Conservation (phyloP, 352 stramenopile genomes). For the Pythium aristosporum region DNA sequence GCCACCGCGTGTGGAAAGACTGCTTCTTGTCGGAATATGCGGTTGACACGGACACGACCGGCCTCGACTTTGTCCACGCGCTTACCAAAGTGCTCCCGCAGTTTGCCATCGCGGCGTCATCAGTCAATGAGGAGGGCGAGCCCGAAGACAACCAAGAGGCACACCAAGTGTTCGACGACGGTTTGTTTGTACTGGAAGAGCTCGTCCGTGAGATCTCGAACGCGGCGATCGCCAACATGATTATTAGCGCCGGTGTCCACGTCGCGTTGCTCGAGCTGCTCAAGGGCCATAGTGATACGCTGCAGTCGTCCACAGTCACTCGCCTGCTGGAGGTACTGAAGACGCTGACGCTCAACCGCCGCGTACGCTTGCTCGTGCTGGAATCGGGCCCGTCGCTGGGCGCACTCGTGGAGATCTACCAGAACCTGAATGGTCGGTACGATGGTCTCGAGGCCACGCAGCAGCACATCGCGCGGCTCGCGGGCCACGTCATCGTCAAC, state of each 20-base stretch:
- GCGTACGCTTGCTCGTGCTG: conserved; percentile 68
- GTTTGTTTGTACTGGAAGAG: conserved; percentile 57
- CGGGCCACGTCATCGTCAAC: conserved; percentile 61
- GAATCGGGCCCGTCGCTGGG: conserved; percentile 55
- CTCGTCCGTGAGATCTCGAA: conserved; percentile 62
- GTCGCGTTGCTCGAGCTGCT: conserved; percentile 67
- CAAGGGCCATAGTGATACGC: neutral
- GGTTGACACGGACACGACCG: conserved; percentile 57
- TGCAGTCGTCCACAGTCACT: conserved; percentile 11
- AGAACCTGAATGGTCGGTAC: conserved; percentile 43
- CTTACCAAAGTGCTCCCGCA: conserved; percentile 43
- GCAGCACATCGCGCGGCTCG: conserved; percentile 45
- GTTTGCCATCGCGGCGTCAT: conserved; percentile 1
- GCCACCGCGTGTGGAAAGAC: conserved; percentile 62
- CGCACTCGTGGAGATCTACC: conserved; percentile 58
- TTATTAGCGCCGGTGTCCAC: conserved; percentile 70
- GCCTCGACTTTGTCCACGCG: conserved; percentile 64
- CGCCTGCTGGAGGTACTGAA: conserved; percentile 50
- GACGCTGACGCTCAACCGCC: conserved; percentile 51
- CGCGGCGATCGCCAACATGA: conserved; percentile 56
- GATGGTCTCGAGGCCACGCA: conserved; percentile 29
- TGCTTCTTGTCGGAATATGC: conserved; percentile 71
- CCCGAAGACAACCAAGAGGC: conserved; percentile 19
- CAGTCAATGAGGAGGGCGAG: conserved; percentile 13
- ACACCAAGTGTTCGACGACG: conserved; percentile 59